phyloP scores from a whole-genome alignment of 2,329 filamentous ascomycete genomes.

The Apiospora sp. region DNA sequence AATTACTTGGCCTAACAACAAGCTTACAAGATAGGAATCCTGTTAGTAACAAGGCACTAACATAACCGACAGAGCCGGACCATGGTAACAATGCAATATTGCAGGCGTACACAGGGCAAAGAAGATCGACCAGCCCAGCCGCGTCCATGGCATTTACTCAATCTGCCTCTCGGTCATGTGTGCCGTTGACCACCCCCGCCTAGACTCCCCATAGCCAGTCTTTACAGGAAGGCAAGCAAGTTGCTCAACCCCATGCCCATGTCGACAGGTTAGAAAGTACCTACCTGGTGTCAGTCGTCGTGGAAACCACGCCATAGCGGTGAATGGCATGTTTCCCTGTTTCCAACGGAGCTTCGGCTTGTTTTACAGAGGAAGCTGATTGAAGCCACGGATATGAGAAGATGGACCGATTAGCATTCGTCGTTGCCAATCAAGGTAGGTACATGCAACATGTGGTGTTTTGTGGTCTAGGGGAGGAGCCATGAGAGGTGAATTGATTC shows the following conservation, averaged over 20 bases:
- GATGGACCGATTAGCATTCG: not conserved
- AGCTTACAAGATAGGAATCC: not conserved
- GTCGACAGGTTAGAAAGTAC: not conserved
- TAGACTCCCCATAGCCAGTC: not conserved
- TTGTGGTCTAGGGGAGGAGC: not conserved
- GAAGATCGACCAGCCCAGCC: not conserved
- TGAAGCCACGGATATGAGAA: not conserved
- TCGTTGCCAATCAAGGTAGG: not conserved
- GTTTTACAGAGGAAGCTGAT: not conserved
- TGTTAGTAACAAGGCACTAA: not conserved
- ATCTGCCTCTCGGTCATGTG: not conserved
- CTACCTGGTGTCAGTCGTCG: not conserved
- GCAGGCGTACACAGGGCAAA: not conserved
- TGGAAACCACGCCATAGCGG: constrained; percentile 12
- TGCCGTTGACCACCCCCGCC: not conserved
- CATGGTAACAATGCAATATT: not conserved
- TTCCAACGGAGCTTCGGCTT: not conserved
- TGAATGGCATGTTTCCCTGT: not conserved
- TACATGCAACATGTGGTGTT: not conserved
- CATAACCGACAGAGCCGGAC: not conserved
- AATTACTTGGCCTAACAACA: not conserved
- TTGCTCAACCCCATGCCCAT: not conserved
- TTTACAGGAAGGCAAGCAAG: not conserved
- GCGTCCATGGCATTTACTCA: not conserved
- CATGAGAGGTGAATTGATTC: not conserved